These are phyloP conservation scores for Calcarisporium arbuscula DNA, from an alignment of 2,329 filamentous ascomycete species.

Conservation along the genomic window DNA sequence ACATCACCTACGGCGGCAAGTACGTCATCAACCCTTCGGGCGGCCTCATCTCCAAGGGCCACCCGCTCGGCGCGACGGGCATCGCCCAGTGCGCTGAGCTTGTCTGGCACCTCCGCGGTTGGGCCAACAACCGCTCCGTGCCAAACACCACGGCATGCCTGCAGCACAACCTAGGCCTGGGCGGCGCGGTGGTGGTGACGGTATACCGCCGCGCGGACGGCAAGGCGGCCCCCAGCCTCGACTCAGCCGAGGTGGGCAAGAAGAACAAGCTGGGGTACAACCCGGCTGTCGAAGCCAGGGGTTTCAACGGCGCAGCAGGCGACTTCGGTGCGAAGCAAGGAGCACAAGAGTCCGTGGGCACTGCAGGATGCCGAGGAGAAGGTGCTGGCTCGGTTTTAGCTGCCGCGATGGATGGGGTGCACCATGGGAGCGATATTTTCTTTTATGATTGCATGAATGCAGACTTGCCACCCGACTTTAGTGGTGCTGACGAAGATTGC, in stretches of 20 bases:
- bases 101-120: slow-evolving; percentile 90
- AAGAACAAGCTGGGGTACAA: slow-evolving; percentile 77
- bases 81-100: slow-evolving; percentile 92
- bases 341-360: slow-evolving; percentile 63
- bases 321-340: slow-evolving; percentile 62
- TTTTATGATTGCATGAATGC: too few species aligned
- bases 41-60: slow-evolving; percentile 91
- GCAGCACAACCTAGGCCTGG: slow-evolving; percentile 90
- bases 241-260: slow-evolving; percentile 58
- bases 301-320: slow-evolving; percentile 78
- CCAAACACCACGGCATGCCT: slow-evolving; percentile 65
- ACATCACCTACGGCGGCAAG: slow-evolving; percentile 84
- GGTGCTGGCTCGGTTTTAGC: slow-evolving; percentile 32
- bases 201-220: slow-evolving; percentile 85
- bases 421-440: too few species aligned
- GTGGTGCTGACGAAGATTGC: too few species aligned
- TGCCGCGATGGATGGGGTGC: neutral
- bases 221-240: slow-evolving; percentile 51
- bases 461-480: too few species aligned
- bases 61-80: slow-evolving; percentile 90
- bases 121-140: slow-evolving; percentile 83
- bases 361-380: slow-evolving; percentile 54
- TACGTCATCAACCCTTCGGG: slow-evolving; percentile 90
- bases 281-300: slow-evolving; percentile 81
- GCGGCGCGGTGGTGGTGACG: slow-evolving; percentile 83